Conservation (phyloP, 495 filamentous ascomycete genomes). For the Astrothelium subdiscretum region DNA sequence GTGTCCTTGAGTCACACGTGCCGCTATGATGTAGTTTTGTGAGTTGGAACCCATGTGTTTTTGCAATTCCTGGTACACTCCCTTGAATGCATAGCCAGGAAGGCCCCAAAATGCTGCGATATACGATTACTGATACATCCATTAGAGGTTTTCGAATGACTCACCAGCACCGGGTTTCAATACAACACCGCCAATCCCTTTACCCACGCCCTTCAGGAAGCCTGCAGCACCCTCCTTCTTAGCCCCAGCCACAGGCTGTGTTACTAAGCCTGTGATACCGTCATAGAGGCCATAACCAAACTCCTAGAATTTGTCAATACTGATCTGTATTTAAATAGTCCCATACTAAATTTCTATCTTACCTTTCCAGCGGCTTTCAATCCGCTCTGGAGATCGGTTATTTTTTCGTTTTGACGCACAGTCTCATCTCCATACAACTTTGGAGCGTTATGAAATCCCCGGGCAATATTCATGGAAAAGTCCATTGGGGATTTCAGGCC, state of each 20-base stretch:
- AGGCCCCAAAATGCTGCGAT: conserved; percentile 44
- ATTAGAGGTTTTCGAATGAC: neutral
- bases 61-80: conserved; percentile 61
- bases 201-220: conserved; percentile 64
- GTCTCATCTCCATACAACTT: conserved; percentile 67
- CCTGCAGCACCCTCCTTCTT: conserved; percentile 57
- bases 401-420: conserved; percentile 55
- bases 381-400: conserved; percentile 58
- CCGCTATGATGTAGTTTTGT: conserved; percentile 59
- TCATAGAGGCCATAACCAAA: conserved; percentile 33
- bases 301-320: neutral
- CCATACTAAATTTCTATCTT: neutral
- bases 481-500: conserved; percentile 71
- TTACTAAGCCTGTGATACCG: conserved; percentile 60
- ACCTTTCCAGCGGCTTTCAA: conserved; percentile 36
- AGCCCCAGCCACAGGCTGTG: conserved; percentile 54
- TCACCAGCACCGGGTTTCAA: conserved; percentile 56
- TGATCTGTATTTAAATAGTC: neutral
- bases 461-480: conserved; percentile 62
- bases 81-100: conserved; percentile 63
- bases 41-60: conserved; percentile 50
- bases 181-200: conserved; percentile 59
- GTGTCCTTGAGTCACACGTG: conserved; percentile 60
- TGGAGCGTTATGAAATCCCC: conserved; percentile 78
- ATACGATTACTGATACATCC: conserved; percentile 4